Conservation (phyloP, 2,329 filamentous ascomycete species). For the Penicillium fuscoglaucum region DNA sequence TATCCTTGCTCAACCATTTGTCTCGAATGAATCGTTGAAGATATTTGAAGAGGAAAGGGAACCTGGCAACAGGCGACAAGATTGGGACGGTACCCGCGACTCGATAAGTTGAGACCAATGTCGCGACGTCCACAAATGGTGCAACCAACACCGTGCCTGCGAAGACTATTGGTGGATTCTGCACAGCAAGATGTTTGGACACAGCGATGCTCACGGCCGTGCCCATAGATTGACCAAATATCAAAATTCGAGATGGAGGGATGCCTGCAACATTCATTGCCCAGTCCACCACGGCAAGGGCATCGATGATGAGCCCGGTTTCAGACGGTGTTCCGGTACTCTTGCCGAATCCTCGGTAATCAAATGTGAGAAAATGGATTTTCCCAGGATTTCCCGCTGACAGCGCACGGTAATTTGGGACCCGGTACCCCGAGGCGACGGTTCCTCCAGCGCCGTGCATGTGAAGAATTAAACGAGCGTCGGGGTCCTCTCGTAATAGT, state of each 20-base stretch:
- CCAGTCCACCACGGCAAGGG: conserved; percentile 55
- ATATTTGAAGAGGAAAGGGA: conserved; percentile 37
- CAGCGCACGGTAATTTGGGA: conserved; percentile 8
- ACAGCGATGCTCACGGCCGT: conserved; percentile 54
- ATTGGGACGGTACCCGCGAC: conserved; percentile 58
- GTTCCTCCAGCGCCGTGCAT: conserved; percentile 9
- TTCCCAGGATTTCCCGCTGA: conserved; percentile 44
- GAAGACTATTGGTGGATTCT: conserved; percentile 50
- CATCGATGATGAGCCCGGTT: conserved; percentile 55
- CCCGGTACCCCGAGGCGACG: conserved; percentile 8
- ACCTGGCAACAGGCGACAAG: conserved; percentile 52
- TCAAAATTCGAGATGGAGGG: conserved; percentile 56
- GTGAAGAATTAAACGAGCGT: background rate
- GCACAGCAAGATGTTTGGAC: conserved; percentile 45
- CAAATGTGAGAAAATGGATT: conserved; percentile 60
- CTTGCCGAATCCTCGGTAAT: conserved; percentile 53
- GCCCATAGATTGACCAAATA: conserved; percentile 62
- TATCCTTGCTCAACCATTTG: conserved; percentile 16
- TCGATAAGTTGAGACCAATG: conserved; percentile 58
- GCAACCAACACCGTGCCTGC: conserved; percentile 58
- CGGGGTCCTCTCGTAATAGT: conserved; percentile 41
- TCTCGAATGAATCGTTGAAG: conserved; percentile 16
- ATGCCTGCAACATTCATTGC: conserved; percentile 55
- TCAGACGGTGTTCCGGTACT: conserved; percentile 58
- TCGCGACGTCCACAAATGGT: conserved; percentile 57